A percentile compares a stretch with the other conserved stretches of the same genome.
These are phyloP conservation scores for Talaromyces funiculosus DNA, from an alignment of 2,329 filamentous ascomycete genomes.

Conservation along the genomic window DNA sequence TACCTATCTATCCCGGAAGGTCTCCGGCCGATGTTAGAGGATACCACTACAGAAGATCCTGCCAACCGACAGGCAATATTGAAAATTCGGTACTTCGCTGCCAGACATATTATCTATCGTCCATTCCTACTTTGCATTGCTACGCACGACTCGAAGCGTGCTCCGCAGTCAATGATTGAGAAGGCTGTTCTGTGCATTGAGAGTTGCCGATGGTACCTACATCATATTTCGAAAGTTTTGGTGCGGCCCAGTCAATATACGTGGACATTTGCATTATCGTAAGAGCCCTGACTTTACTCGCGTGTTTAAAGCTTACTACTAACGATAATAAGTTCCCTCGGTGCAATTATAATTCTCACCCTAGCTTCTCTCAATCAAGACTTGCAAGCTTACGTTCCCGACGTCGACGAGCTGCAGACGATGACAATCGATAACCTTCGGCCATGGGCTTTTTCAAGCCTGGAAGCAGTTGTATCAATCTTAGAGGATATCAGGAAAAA, in stretches of 20 bases:
- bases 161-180: conserved; percentile 22
- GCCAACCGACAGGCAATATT: conserved; percentile 24
- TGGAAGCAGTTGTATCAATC: conserved; percentile 5
- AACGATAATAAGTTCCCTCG: conserved; percentile 23
- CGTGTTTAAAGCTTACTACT: neutral
- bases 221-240: conserved; percentile 24
- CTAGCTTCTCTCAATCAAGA: conserved; percentile 25
- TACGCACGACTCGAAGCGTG: conserved; percentile 14
- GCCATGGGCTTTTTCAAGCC: conserved; percentile 6
- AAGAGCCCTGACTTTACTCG: neutral
- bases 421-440: conserved; percentile 4
- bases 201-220: conserved; percentile 27
- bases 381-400: conserved; percentile 24
- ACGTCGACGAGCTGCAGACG: conserved; percentile 24
- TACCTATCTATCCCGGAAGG: conserved; percentile 29
- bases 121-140: conserved; percentile 29
- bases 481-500: conserved; percentile 8
- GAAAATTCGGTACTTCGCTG: conserved; percentile 30
- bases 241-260: conserved; percentile 28
- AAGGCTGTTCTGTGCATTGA: conserved; percentile 28
- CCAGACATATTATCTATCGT: conserved; percentile 30
- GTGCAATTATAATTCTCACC: conserved; percentile 28
- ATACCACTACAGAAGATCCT: conserved; percentile 10
- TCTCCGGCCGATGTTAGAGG: conserved; percentile 22
- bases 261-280: conserved; percentile 33